Evolutionary conservation across 2,329 filamentous ascomycete species (phyloP), one percentile per base, ranked within the genome.

Genomic region (Clathrospora elynae): DNA sequence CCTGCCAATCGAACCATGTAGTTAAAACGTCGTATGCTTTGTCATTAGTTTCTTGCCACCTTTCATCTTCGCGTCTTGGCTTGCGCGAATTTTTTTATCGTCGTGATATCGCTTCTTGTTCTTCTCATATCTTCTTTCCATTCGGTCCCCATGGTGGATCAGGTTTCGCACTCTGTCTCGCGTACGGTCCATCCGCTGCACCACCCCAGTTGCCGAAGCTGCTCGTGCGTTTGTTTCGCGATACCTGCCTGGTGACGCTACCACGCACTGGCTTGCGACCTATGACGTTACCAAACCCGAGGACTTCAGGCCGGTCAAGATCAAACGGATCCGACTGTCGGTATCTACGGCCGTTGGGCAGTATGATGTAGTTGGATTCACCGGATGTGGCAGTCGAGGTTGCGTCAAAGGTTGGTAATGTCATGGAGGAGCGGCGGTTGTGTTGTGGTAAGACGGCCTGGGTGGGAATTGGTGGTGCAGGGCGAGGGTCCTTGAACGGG

Each of bases 311-410:
- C 9, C 67, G 55, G 38, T 72, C 70, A 10, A 72, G 62, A 41
- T 72, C 70, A 30, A 72, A 72, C 1, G 70, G 70, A 41, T 72
- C 70, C 2, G 67, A 71, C 26, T 71, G 66, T 10, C 68, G 63
- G 22, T 66, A 61, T n/a, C 52, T 59, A 6, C 64, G 58, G 23
- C 51, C 46, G 12, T 49, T 46, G 6, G 49, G 51, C 14, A 40
- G 25, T 2, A 59, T 59, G 6, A 50, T 41, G 30, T 59, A 62
- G 24, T 57, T 46, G 4, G 62, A 64, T 7, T 63, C 59, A 7
- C 65, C 61, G 20, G 60, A 57, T 6, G 55, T 40, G 13, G 49
- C 53, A 9, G 44, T 56, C 0, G 57, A 57, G 6, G 51, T 64
- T 2, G 58, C 44, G 32, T 64, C 57, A 48, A 60, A 62, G 6